Base-by-base conservation (phyloP, 768 basidiomycete species). In the Rhizopogon vulgaris region DNA sequence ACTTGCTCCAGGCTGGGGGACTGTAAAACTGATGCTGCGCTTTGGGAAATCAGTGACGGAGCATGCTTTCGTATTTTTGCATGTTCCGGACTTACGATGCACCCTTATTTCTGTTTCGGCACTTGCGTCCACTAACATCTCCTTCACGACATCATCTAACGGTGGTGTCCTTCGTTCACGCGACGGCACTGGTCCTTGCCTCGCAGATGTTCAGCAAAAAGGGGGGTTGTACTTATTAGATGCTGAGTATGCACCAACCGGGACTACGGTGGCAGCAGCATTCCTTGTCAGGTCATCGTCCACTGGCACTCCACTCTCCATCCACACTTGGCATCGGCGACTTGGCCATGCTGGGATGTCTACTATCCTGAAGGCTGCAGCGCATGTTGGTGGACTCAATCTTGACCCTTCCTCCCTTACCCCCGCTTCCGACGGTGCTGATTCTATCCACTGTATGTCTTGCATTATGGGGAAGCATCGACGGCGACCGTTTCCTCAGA, bases 401-500 rank as follows among this genome's bases (percentile, higher is more conserved):
- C 10, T 37, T 5, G 14, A 37, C 15, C 14, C 14, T 5, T 6
- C 36, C 14, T 37, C 36, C 2, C 36, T 37, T 11, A 11, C 10
- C 3, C 30, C 8, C 9, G 10, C 1, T 11, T 0, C 30, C 1
- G 38, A 39, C 6, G 18, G 11, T 12, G 18, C 38, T 1, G 38
- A 39, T 7, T 12, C 10, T 1, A 39, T 39, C 3, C 38, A 39
- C 38, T 73, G 72, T 36, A 57, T 65, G 40, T 60, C 61, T 10
- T 76, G 72, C 56, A 59, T 73, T 38, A 53, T 64, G 39, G 69
- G 68, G 1, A 75, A 76, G 50, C 56, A 61, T 8, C 63, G 67
- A 15, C 59, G 63, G 6, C 46, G 43, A 6, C 53, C 65, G 3
- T 69, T 70, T 48, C 73, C 71, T 25, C 57, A 64, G n/a, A 18